phyloP scores from a whole-genome alignment of 202 grass and related monocot species.

The Schoenoplectus tabernaemontani region DNA sequence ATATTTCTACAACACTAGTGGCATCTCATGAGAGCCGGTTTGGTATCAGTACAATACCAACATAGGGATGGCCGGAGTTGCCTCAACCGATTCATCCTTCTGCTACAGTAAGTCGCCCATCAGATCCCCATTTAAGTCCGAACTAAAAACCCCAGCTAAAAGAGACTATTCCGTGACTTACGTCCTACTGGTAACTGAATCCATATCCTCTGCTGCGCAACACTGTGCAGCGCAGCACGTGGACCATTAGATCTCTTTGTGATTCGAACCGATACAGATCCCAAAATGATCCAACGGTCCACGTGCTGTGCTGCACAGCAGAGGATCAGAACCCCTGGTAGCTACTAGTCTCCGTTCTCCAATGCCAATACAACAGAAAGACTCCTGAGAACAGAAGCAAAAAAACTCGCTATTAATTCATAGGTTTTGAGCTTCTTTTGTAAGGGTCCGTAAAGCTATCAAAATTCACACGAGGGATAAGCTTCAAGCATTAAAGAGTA shows the following conservation, averaged over 20 bases:
- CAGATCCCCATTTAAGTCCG: neutral
- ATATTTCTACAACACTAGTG: neutral
- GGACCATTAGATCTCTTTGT: too few relatives aligned
- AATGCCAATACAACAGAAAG: neutral
- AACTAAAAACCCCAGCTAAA: neutral
- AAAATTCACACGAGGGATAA: neutral
- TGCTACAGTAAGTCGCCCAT: neutral
- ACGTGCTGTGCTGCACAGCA: too few relatives aligned
- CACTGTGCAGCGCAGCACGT: too few relatives aligned
- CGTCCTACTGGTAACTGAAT: neutral
- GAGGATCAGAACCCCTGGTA: too few relatives aligned
- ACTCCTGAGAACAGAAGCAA: neutral
- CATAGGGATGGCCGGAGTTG: neutral
- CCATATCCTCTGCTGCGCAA: too few relatives aligned
- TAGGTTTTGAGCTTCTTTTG: neutral
- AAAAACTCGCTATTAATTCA: neutral
- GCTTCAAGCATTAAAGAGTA: neutral
- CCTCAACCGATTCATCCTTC: neutral
- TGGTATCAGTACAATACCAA: neutral
- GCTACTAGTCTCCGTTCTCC: neutral
- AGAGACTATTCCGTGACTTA: neutral
- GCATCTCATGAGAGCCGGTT: neutral
- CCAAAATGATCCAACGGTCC: too few relatives aligned
- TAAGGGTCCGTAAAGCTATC: neutral
- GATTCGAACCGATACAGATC: too few relatives aligned